These are phyloP conservation scores for Spathaspora sp. DNA, from an alignment of 1,139 yeast genomes.

Conservation along the genomic window DNA sequence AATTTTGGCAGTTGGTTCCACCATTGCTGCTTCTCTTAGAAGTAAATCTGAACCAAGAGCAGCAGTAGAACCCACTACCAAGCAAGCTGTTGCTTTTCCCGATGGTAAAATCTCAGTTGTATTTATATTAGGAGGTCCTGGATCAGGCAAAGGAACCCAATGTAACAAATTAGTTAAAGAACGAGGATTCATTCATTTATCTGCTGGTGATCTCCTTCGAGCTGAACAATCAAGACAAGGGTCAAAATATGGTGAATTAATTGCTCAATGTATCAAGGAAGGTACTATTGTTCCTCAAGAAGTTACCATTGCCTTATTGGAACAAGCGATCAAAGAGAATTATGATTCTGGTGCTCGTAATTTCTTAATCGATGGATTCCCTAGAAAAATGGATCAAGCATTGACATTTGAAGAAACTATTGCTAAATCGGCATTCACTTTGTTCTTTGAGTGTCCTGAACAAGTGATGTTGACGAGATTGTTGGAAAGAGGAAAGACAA, in stretches of 20 bases:
- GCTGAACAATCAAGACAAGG: constrained; percentile 87
- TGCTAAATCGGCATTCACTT: constrained; percentile 72
- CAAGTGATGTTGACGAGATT: constrained; percentile 80
- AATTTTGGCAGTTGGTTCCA: constrained; percentile 46
- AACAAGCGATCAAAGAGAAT: constrained; percentile 70
- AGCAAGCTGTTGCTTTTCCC: constrained; percentile 45
- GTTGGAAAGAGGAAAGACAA: constrained; percentile 88
- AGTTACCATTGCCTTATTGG: constrained; percentile 80
- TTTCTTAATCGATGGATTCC: constrained; percentile 93
- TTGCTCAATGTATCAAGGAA: constrained; percentile 78
- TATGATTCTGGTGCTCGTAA: constrained; percentile 49
- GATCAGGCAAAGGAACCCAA: constrained; percentile 97
- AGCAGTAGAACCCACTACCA: constrained; percentile 41
- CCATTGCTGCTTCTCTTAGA: constrained; percentile 43
- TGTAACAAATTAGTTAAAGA: constrained; percentile 81
- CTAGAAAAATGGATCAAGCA: constrained; percentile 98
- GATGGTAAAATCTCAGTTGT: constrained; percentile 72
- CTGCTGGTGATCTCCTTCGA: constrained; percentile 93
- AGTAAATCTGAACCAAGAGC: constrained; percentile 47
- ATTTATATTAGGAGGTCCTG: constrained; percentile 88
- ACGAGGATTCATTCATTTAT: constrained; percentile 79
- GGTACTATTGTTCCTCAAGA: constrained; percentile 96
- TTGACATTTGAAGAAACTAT: constrained; percentile 81
- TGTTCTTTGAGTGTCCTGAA: constrained; percentile 95
- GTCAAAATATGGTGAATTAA: constrained; percentile 81